Percentiles rank a stretch among this genome's conserved stretches.
Evolutionary conservation across 2,329 filamentous ascomycete species (phyloP).

Genomic region (Botrytis cinerea): DNA sequence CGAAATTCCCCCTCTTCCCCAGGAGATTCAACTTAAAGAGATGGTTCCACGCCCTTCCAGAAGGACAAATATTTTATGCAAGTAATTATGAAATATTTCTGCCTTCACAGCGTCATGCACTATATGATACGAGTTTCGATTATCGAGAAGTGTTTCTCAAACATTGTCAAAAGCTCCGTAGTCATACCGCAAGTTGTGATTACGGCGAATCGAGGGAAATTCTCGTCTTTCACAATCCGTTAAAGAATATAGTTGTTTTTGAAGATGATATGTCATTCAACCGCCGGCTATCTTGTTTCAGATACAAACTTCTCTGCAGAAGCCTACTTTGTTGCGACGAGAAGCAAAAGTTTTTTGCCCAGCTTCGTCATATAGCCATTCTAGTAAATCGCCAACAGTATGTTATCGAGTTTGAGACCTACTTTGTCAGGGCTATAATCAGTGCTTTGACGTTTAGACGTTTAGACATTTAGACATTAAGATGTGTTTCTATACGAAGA

Average conservation of each 20-base stretch:
- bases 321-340: neutral
- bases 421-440: no score
- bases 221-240: neutral
- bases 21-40: neutral
- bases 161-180: neutral
- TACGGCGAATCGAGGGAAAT: rapidly evolving
- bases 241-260: neutral
- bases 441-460: neutral
- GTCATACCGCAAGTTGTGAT: neutral
- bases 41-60: neutral
- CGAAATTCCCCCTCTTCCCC: neutral
- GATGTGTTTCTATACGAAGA: neutral
- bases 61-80: neutral
- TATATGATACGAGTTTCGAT: neutral
- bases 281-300: rapidly evolving
- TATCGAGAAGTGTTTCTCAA: neutral
- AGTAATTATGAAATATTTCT: neutral
- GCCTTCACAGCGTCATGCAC: neutral
- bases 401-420: no score
- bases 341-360: neutral
- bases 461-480: neutral
- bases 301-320: neutral
- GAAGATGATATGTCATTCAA: neutral
- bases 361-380: neutral
- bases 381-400: neutral